A percentile compares a stretch with the other conserved stretches of the same genome.
Conservation (phyloP, 148 eudicot genomes). For the Chenopodium berlandieri region DNA sequence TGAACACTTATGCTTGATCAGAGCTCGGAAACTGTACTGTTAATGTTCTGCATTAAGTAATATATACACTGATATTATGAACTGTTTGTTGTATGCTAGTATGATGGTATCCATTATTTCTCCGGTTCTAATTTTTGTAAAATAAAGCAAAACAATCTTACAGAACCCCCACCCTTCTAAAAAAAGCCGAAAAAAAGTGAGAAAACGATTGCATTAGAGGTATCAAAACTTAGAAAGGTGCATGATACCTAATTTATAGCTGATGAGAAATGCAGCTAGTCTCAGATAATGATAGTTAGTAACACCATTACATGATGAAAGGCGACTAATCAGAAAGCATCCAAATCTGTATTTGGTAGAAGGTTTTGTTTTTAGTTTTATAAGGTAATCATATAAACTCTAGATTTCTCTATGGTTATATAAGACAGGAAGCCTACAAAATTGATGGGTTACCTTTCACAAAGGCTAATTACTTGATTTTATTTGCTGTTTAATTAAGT, state of each 20-base stretch:
- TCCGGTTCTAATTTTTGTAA: not conserved
- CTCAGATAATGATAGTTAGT: conserved; percentile 10
- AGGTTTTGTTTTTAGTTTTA: not conserved
- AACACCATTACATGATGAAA: not conserved
- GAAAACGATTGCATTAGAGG: not conserved
- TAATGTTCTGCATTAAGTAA: not conserved
- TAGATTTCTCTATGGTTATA: not conserved
- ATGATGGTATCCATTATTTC: too few relatives aligned
- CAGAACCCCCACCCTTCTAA: not conserved
- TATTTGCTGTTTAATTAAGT: conserved; percentile 29
- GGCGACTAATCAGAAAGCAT: not conserved
- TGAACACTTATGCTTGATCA: not conserved
- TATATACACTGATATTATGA: not conserved
- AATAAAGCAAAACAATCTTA: not conserved
- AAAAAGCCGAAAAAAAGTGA: not conserved
- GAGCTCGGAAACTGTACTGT: not conserved
- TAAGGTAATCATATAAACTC: conserved; percentile 4
- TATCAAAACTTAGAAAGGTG: not conserved
- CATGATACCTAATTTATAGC: conserved; percentile 1
- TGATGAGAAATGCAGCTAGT: not conserved
- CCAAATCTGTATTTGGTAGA: conserved; percentile 14
- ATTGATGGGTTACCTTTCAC: conserved; percentile 30
- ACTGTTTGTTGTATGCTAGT: too few relatives aligned
- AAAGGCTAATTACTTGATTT: conserved; percentile 9
- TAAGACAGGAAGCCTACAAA: conserved; percentile 30